Percentiles rank a stretch among this genome's conserved stretches.
Conservation (phyloP, 805 yeast genomes). For the Torulaspora indica region DNA sequence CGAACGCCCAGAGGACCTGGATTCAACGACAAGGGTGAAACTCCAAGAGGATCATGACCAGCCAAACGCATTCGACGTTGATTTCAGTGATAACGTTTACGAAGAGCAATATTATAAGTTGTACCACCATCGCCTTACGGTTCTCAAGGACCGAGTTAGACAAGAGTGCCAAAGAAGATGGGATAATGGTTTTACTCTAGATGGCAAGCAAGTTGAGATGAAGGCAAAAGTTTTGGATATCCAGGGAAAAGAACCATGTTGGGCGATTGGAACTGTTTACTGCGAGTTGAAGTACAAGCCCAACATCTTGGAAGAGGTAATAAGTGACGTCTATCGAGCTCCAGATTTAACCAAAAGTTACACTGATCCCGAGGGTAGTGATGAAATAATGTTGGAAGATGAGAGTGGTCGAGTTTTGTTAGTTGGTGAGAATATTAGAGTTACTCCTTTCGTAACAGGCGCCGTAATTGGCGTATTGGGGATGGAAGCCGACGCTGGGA, state of each 20-base stretch:
- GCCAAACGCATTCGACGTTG: conserved; percentile 25
- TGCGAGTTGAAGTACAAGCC: conserved; percentile 83
- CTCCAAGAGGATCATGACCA: conserved; percentile 16
- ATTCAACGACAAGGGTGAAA: conserved; percentile 14
- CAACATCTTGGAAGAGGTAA: conserved; percentile 76
- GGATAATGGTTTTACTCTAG: conserved; percentile 45
- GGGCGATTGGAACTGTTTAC: conserved; percentile 84
- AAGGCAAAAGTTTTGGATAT: conserved; percentile 43
- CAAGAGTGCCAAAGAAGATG: conserved; percentile 49
- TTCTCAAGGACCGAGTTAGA: conserved; percentile 44
- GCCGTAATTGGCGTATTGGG: conserved; percentile 83
- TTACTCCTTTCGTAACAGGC: conserved; percentile 75
- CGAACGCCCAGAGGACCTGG: conserved; percentile 15
- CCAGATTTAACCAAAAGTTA: conserved; percentile 44
- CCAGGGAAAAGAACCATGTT: conserved; percentile 48
- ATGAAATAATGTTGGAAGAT: conserved; percentile 76
- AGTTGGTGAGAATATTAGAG: conserved; percentile 53
- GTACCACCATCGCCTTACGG: conserved; percentile 49
- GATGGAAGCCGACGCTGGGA: conserved; percentile 75
- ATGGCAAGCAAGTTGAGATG: conserved; percentile 37
- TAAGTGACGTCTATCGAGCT: conserved; percentile 45
- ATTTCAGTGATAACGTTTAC: conserved; percentile 41
- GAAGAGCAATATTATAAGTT: conserved; percentile 54
- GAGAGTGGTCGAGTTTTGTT: conserved; percentile 83
- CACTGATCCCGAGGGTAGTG: conserved; percentile 49